Conservation (phyloP, 306 rosid genomes). For the Cucumis sativus region DNA sequence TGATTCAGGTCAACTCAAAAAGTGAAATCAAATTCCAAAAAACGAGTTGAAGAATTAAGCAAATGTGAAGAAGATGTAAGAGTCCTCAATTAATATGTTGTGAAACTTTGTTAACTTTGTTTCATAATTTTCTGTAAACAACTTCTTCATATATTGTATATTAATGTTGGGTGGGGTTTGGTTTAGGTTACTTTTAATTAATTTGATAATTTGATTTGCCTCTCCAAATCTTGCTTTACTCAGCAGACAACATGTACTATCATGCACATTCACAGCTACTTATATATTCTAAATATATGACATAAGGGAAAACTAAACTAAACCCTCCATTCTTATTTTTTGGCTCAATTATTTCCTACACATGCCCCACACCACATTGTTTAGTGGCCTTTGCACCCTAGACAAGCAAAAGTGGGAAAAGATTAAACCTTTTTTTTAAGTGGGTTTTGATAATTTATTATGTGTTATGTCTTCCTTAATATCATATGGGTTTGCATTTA, state of each 20-base stretch:
- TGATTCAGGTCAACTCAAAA: no score
- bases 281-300: not conserved
- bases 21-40: no score
- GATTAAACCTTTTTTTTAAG: not conserved
- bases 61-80: no score
- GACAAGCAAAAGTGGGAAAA: slow-evolving; percentile 1
- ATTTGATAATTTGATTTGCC: not conserved
- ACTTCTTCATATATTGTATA: not conserved
- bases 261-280: not conserved
- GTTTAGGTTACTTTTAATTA: not conserved
- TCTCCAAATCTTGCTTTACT: slow-evolving; percentile 3
- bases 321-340: not conserved
- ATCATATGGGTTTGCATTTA: not conserved
- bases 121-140: not conserved
- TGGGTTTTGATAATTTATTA: not conserved
- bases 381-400: slow-evolving; percentile 4
- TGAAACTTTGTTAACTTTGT: no score
- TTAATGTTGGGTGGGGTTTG: not conserved
- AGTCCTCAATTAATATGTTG: no score
- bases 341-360: not conserved
- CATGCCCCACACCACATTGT: slow-evolving; percentile 1
- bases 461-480: not conserved
- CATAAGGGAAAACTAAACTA: slow-evolving; percentile 4
- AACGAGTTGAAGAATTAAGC: no score
- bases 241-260: slow-evolving; percentile 6